Base-by-base conservation (phyloP, 257 asterid genomes). In the Datura wrightii region DNA sequence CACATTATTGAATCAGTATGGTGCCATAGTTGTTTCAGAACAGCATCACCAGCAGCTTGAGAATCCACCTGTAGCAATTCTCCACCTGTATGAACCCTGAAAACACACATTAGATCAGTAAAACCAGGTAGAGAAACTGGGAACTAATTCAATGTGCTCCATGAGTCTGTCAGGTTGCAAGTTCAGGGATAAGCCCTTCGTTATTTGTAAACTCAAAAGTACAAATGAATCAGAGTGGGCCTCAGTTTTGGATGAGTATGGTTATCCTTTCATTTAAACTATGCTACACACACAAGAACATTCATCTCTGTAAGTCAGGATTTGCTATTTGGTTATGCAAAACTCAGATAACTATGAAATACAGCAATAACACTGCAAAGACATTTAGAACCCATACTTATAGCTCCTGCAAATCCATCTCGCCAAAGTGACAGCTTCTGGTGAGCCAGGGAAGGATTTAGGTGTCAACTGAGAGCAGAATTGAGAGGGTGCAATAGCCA, bases 1-100 rank as follows among this genome's bases (percentile, higher is more conserved):
- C 98, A 97, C 99, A 97, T 90, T 79, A 97, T 92, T 34, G 98
- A 97, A 85, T 97, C 97, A 15, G 87, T 62, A 87, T 97, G 98
- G 90, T 89, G 92, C 99, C 99, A 97, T 48, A 95, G 94, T 63
- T 93, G 97, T 74, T 93, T 94, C 90, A 95, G 89, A 70, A 95
- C 85, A 14, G 93, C 93, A 62, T 97, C 98, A 18, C 94, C 92
- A 1, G 79, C 34, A 39, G 89, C 88, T 10, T 86, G 88, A 2
- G 94, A 88, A 53, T 91, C 96, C 2, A 83, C 83, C 46, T 78
- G 94, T 80, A 95, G 78, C 52, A 97, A 95, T 34, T 92, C 98
- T 16, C 91, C 92, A 37, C 98, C 99, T 3, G 97, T 91, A 76
- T 95, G 97, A 80, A 87, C 56, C 86, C 99, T 97, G 90, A 74